These are phyloP conservation scores for Agarophyton chilense DNA, from an alignment of 23 red algal species.

Conservation along the genomic window DNA sequence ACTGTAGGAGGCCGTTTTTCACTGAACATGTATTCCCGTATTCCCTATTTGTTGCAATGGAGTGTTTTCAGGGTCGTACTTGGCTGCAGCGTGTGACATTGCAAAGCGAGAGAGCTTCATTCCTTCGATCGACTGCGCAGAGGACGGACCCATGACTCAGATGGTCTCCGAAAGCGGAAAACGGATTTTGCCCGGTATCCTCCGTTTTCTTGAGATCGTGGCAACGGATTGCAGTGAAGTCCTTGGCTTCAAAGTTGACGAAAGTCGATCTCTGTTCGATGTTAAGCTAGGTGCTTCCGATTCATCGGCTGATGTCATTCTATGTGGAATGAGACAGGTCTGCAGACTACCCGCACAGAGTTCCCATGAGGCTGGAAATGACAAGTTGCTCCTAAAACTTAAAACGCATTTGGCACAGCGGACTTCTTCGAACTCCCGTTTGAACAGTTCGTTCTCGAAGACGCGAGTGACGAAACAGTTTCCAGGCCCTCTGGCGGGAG, in stretches of 20 bases:
- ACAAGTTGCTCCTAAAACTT: neutral
- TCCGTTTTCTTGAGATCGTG: slow-evolving; percentile 28
- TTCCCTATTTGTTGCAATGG: slow-evolving; percentile 41
- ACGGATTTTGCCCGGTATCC: slow-evolving; percentile 32
- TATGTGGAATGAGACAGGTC: slow-evolving; percentile 30
- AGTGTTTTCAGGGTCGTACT: slow-evolving; percentile 29
- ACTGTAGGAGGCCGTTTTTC: slow-evolving; percentile 31
- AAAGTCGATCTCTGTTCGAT: neutral
- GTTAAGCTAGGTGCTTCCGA: neutral
- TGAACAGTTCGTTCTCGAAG: too few relatives aligned
- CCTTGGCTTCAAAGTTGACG: neutral
- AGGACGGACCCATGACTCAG: neutral
- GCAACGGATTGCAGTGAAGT: neutral
- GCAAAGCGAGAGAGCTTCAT: slow-evolving; percentile 14
- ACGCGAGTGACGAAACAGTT: too few relatives aligned
- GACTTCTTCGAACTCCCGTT: too few relatives aligned
- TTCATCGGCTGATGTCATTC: slow-evolving; percentile 43
- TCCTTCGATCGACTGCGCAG: neutral
- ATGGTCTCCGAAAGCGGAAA: slow-evolving; percentile 14
- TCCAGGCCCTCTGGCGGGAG: too few relatives aligned
- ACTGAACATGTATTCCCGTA: neutral
- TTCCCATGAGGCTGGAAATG: neutral
- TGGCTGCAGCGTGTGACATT: slow-evolving; percentile 31
- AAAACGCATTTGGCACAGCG: neutral
- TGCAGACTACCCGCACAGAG: neutral